Percentiles rank a stretch among this genome's conserved stretches.
Conservation (phyloP, 768 basidiomycete genomes). For the Agaricus blazei region DNA sequence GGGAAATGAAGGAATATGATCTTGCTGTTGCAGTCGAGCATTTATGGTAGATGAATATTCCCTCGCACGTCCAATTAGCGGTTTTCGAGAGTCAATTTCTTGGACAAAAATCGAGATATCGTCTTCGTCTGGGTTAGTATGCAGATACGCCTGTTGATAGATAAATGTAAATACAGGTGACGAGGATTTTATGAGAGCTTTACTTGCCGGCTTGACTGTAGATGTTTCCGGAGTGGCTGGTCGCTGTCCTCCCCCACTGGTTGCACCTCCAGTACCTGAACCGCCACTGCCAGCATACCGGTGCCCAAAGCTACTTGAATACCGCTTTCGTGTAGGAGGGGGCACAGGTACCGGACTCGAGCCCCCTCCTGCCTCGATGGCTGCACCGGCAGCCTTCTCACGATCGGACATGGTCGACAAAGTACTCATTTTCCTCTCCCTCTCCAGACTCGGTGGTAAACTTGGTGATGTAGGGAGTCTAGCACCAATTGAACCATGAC, state of each 20-base stretch:
- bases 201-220: neutral
- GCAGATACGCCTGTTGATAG: conserved; percentile 5
- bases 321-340: conserved; percentile 48
- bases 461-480: conserved; percentile 22
- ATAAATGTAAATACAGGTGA: neutral
- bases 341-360: conserved; percentile 14
- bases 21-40: no score
- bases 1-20: neutral
- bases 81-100: conserved; percentile 68
- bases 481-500: conserved; percentile 12
- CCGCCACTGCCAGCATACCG: conserved; percentile 42
- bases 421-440: conserved; percentile 6
- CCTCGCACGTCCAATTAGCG: conserved; percentile 40
- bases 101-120: conserved; percentile 76
- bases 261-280: conserved; percentile 17
- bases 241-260: conserved; percentile 15
- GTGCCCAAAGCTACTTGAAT: conserved; percentile 77
- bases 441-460: neutral
- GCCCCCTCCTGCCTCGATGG: conserved; percentile 11
- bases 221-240: conserved; percentile 9
- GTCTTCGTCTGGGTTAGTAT: conserved; percentile 57
- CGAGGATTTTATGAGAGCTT: neutral
- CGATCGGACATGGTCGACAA: neutral
- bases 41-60: neutral
- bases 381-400: conserved; percentile 17